Conservation (phyloP, 495 filamentous ascomycete species). For the Xylaria sp. region DNA sequence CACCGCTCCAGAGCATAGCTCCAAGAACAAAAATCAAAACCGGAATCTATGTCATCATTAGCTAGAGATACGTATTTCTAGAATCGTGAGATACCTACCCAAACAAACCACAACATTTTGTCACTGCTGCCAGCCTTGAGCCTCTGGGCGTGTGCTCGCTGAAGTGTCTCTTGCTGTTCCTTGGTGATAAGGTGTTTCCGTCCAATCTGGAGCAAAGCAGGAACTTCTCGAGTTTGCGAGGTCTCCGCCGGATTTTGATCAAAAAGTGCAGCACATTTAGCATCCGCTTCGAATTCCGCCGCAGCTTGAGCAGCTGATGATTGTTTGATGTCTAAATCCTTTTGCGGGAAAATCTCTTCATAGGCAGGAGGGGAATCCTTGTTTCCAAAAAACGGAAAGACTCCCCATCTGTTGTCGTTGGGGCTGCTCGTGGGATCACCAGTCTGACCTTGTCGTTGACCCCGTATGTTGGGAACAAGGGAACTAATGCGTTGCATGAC, state of each 20-base stretch:
- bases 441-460: conserved; percentile 48
- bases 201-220: conserved; percentile 59
- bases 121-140: conserved; percentile 78
- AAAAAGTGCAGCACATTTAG: conserved; percentile 67
- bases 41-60: conserved; percentile 38
- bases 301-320: conserved; percentile 65
- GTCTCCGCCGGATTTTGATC: conserved; percentile 46
- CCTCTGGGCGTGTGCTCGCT: conserved; percentile 73
- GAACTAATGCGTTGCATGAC: conserved; percentile 78
- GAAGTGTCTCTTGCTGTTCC: conserved; percentile 76
- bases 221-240: conserved; percentile 39
- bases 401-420: conserved; percentile 71
- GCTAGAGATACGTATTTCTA: background rate
- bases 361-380: conserved; percentile 69
- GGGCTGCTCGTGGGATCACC: conserved; percentile 52
- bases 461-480: conserved; percentile 67
- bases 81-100: conserved; percentile 60
- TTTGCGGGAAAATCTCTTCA: conserved; percentile 75
- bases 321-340: conserved; percentile 66
- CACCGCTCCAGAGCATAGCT: conserved; percentile 67
- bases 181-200: conserved; percentile 64
- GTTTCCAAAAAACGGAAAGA: conserved; percentile 58
- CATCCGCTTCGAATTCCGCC: conserved; percentile 69
- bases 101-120: conserved; percentile 83
- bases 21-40: conserved; percentile 66